Percentiles rank a stretch among this genome's conserved stretches.
Conservation (phyloP, 1,284 basidiomycete species). For the Mycena sp. region DNA sequence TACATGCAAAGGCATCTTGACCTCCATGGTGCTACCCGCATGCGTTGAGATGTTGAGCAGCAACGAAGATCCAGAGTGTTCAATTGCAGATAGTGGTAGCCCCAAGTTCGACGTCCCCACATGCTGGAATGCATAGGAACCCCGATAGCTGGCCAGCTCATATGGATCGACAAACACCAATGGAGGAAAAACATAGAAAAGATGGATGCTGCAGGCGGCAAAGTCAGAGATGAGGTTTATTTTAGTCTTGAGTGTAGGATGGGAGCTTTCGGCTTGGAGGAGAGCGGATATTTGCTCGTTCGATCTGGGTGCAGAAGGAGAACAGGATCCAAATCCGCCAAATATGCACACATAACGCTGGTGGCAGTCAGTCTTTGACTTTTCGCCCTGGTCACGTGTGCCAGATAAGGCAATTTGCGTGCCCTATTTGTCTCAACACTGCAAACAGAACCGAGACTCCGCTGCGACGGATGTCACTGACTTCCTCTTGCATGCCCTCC, state of each 20-base stretch:
- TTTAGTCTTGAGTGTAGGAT: neutral
- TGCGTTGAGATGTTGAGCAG: neutral
- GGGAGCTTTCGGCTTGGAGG: neutral
- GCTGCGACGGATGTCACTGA: no score
- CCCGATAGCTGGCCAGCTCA: neutral
- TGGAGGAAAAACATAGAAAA: neutral
- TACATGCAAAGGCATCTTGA: neutral
- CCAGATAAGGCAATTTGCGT: no score
- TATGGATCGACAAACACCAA: neutral
- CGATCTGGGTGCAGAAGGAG: no score
- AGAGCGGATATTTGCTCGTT: no score
- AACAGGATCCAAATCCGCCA: no score
- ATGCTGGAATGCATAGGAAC: neutral
- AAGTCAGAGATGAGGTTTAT: neutral
- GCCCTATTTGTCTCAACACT: no score
- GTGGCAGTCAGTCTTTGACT: no score
- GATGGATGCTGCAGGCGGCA: neutral
- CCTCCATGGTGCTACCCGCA: neutral
- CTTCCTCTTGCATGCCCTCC: no score
- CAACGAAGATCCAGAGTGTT: neutral
- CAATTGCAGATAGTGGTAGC: neutral
- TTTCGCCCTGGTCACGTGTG: no score
- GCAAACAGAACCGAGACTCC: no score
- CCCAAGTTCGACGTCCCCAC: neutral
- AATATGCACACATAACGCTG: no score